Evolutionary conservation across 139 green algal genomes (phyloP), one percentile per base, ranked within the genome.

Genomic region (Micractinium sp.): DNA sequence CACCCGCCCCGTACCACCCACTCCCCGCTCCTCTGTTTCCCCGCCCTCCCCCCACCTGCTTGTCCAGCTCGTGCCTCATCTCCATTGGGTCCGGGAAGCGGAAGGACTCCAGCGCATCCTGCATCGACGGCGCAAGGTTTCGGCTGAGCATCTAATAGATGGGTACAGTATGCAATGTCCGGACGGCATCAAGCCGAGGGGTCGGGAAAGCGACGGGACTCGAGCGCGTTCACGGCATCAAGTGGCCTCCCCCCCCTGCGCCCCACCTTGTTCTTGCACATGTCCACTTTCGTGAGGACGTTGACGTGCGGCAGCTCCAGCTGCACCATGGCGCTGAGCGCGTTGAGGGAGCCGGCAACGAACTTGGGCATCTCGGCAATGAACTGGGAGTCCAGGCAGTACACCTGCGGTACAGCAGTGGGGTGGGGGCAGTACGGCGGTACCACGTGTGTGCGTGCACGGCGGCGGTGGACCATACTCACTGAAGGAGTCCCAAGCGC

Each of bases 221-320:
- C 94, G 31, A 98, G 69, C 0, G 91, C 90, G 0, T 86, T 66
- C 93, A 97, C n/a, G n/a, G 94, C 66, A 85, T n/a, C 47, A 56
- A 56, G 47, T 56, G 47, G 47, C 47, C 47, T 9, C 7, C 35
- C 27, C n/a, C 22, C 76, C 19, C 35, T 82, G 36, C 3, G 36
- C 15, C 83, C 23, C 69, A 96, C 94, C 94, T 96, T 95, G 90
- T 92, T 91, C 82, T 91, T 81, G 36, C 90, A 96, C n/a, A 99
- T 89, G 93, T 99, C 98, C 82, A 99, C 96, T 90, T 99, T 99
- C 12, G 96, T 99, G 33, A 99, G 94, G 18, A 99, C 90, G 91
- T 98, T 99, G 84, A 99, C 91, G 91, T 99, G 97, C 14, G 98
- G 98, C 82, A 99, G 91, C 94, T 99, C 98, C 82, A 99, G 94